Conservation (phyloP, 345 rosid species). For the Trapa bicornis region DNA sequence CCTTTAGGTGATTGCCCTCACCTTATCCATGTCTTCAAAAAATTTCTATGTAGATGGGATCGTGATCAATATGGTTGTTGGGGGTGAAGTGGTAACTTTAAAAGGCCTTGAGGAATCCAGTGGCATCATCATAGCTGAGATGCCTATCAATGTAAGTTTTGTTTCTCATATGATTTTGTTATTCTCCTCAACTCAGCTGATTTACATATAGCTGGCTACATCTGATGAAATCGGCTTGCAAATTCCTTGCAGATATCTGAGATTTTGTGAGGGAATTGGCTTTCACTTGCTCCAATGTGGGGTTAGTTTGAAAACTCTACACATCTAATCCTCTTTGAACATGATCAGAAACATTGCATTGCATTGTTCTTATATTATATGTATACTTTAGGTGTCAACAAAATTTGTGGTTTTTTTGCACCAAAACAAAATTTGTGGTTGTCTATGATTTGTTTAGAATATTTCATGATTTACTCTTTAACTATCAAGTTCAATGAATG, state of each 20-base stretch:
- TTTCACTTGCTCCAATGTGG: no score
- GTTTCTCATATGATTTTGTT: neutral
- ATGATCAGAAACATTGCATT: no score
- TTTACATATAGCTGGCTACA: neutral
- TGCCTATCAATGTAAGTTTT: conserved; percentile 72
- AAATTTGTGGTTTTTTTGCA: no score
- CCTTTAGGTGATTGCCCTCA: conserved; percentile 7
- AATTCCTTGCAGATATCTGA: conserved; percentile 62
- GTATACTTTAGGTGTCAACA: no score
- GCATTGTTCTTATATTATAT: no score
- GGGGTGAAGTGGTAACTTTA: conserved; percentile 77
- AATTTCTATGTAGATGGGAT: conserved; percentile 57
- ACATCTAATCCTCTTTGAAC: no score
- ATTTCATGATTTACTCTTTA: no score
- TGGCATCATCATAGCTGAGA: conserved; percentile 55
- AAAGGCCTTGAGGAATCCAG: conserved; percentile 72
- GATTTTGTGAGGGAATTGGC: conserved; percentile 37
- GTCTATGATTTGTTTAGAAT: no score
- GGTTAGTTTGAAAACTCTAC: no score
- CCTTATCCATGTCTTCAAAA: neutral
- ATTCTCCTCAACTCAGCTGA: neutral
- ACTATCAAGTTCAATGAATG: no score
- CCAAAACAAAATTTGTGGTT: no score
- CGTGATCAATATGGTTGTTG: conserved; percentile 82
- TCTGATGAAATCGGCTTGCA: neutral